Conservation (phyloP, 2,329 filamentous ascomycete species). For the Penicillium sumatraense region DNA sequence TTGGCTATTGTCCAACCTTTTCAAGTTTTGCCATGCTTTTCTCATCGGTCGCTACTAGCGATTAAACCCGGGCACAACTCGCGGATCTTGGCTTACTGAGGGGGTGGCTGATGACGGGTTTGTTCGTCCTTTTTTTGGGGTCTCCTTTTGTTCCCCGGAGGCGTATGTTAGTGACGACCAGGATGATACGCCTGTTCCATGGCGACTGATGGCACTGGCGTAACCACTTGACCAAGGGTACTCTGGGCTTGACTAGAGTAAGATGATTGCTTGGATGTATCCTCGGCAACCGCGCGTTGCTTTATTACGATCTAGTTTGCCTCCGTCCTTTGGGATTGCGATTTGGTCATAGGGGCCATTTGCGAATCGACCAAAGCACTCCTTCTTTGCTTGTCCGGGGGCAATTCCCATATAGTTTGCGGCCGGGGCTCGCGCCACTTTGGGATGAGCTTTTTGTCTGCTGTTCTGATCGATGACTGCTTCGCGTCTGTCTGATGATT, state of each 20-base stretch:
- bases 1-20: neutral
- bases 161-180: neutral
- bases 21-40: neutral
- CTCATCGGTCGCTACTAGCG: neutral
- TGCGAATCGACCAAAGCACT: neutral
- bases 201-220: slow-evolving; percentile 7
- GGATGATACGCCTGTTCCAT: slow-evolving; percentile 7
- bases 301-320: neutral
- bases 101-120: neutral
- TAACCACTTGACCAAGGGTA: neutral
- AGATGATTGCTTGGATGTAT: neutral
- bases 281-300: slow-evolving; percentile 13
- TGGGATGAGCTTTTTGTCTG: neutral
- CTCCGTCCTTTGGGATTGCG: neutral
- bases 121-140: neutral
- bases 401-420: neutral
- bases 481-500: neutral
- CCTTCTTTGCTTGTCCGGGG: neutral
- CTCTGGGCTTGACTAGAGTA: neutral
- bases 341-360: neutral
- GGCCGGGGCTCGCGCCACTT: neutral
- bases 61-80: neutral
- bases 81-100: neutral
- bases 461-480: neutral
- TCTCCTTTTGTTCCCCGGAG: neutral